Conservation (phyloP, 2,329 filamentous ascomycete species). For the Sordariomycetes sp. region DNA sequence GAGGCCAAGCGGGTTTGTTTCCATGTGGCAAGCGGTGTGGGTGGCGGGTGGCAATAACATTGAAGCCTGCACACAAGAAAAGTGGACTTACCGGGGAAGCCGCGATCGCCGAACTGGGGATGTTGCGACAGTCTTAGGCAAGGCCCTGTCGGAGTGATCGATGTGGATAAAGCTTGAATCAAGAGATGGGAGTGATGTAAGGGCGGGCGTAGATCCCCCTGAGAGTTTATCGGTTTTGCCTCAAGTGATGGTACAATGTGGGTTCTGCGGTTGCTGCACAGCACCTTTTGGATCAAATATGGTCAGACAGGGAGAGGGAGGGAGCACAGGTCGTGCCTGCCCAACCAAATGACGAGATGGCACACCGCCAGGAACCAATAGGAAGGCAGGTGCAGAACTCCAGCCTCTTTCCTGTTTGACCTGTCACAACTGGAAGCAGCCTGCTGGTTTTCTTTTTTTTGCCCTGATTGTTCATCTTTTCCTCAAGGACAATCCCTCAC, state of each 20-base stretch:
- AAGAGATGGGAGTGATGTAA: background rate
- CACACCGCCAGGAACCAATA: too few relatives aligned
- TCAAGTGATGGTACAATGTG: background rate
- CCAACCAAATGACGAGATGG: too few relatives aligned
- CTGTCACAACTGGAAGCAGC: too few relatives aligned
- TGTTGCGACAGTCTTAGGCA: background rate
- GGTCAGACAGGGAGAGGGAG: background rate
- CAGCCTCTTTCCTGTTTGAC: too few relatives aligned
- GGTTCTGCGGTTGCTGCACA: background rate
- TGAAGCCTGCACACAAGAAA: background rate
- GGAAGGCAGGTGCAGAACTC: too few relatives aligned
- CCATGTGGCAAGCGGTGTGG: background rate
- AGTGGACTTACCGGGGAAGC: background rate
- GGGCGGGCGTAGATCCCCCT: background rate
- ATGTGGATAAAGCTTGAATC: background rate
- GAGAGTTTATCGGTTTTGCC: background rate
- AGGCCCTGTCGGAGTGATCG: background rate
- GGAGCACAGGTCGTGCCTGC: background rate
- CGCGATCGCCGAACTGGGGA: background rate
- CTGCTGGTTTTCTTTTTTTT: too few relatives aligned
- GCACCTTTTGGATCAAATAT: background rate
- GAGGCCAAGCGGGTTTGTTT: background rate
- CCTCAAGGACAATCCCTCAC: too few relatives aligned
- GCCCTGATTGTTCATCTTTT: too few relatives aligned
- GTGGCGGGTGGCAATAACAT: background rate